Evolutionary conservation across 2,329 filamentous ascomycete species (phyloP).

Genomic region (Talaromyces albobiverticillius): DNA sequence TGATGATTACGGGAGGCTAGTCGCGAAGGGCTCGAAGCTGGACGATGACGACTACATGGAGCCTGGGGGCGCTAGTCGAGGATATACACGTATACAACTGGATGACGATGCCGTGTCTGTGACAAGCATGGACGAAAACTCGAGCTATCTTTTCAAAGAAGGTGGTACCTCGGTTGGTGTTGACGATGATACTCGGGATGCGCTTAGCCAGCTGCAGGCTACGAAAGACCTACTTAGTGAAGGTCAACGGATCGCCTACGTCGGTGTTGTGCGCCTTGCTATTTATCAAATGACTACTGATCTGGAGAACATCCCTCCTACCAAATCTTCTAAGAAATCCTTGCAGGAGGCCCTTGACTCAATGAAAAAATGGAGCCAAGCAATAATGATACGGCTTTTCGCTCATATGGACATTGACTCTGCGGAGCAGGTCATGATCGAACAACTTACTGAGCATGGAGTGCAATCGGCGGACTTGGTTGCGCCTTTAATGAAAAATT

Average conservation of each 20-base stretch:
- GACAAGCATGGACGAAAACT: slow-evolving; percentile 97
- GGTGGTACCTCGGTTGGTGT: slow-evolving; percentile 59
- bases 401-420: slow-evolving; percentile 93
- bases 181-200: slow-evolving; percentile 78
- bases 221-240: slow-evolving; percentile 95
- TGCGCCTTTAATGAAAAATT: slow-evolving; percentile 83
- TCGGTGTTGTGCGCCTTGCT: slow-evolving; percentile 79
- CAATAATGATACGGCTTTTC: slow-evolving; percentile 95
- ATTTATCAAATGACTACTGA: slow-evolving; percentile 74
- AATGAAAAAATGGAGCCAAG: slow-evolving; percentile 94
- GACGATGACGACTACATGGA: slow-evolving; percentile 71
- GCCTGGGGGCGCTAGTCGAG: slow-evolving; percentile 85
- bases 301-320: slow-evolving; percentile 57
- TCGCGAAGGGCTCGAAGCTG: slow-evolving; percentile 75
- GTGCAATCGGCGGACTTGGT: slow-evolving; percentile 82
- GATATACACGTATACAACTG: slow-evolving; percentile 90
- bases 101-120: slow-evolving; percentile 93
- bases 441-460: slow-evolving; percentile 90
- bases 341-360: slow-evolving; percentile 68
- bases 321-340: slow-evolving; percentile 69
- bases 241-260: slow-evolving; percentile 92
- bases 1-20: slow-evolving; percentile 83
- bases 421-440: slow-evolving; percentile 94
- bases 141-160: slow-evolving; percentile 89
- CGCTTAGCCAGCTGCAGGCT: slow-evolving; percentile 85